These are phyloP conservation scores for Penicillium simplicissimum DNA, from an alignment of 495 filamentous ascomycete species.

Conservation along the genomic window DNA sequence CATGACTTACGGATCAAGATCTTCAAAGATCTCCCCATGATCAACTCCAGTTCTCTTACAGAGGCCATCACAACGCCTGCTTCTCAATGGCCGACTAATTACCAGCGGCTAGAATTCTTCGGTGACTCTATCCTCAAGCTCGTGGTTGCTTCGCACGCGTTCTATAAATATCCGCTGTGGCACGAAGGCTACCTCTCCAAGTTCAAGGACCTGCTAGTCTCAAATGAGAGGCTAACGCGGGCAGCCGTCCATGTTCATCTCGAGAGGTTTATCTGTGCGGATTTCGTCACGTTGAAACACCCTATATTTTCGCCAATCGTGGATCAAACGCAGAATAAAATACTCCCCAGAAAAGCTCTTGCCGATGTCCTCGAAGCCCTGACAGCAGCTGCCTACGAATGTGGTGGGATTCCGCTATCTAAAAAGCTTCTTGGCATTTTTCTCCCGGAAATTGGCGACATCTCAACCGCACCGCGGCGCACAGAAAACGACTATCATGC, in stretches of 20 bases:
- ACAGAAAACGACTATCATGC: not conserved
- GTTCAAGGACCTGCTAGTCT: constrained; percentile 63
- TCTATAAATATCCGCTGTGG: constrained; percentile 60
- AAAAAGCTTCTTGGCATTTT: constrained; percentile 2
- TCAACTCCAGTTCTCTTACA: not conserved
- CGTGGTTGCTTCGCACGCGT: constrained; percentile 58
- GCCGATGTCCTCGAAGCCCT: constrained; percentile 83
- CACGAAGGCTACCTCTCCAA: constrained; percentile 70
- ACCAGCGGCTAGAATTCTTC: constrained; percentile 72
- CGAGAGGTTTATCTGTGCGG: constrained; percentile 66
- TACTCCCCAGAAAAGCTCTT: constrained; percentile 68
- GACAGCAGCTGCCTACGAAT: constrained; percentile 62
- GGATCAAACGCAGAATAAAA: not conserved
- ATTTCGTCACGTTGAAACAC: constrained; percentile 17
- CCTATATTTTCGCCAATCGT: not conserved
- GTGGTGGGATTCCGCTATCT: not conserved
- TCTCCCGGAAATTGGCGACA: not conserved
- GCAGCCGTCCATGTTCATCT: constrained; percentile 61
- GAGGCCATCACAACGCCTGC: constrained; percentile 7
- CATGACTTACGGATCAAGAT: not conserved
- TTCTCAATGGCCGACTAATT: constrained; percentile 7
- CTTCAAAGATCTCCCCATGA: not conserved
- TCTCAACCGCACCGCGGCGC: not conserved
- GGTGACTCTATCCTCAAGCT: constrained; percentile 76
- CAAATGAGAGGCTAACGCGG: constrained; percentile 62